Base-by-base conservation (phyloP, 192 early-diverging fungal species). In the Backusella morwellensis region DNA sequence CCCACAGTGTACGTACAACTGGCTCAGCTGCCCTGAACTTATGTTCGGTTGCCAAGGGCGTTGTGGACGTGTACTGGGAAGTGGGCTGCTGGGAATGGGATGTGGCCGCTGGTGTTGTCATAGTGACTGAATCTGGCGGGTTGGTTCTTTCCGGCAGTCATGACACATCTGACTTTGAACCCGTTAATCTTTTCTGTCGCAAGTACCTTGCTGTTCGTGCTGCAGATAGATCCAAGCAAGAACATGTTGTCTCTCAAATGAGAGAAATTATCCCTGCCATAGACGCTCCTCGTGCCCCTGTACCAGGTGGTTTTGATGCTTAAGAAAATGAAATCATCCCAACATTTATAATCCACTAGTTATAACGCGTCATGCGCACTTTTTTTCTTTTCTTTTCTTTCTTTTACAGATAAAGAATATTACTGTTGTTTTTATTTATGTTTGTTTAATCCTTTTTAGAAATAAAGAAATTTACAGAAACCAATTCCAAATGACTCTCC, bases 31-130 rank as follows among this genome's bases (percentile, higher is more conserved):
- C 94, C 0, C 78, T 95, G 29, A 92, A 92, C 68, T 85, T 97
- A 85, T 91, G 92, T 69, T 84, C 88, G 38, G 90, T 96, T 35
- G 95, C 96, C 11, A 90, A 93, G 54, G 97, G 96, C 29, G 85
- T 89, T 15, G 82, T 91, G 7, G 97, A 99, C 77, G 78, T 93
- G 7, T 98, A 96, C 82, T 99, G 95, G 94, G 97, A 99, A 81
- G 87, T 91, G 52, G 97, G 97, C 6, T 86, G 83, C 73, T 90
- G 88, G 88, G 88, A 88, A 40, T 90, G 88, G 88, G 97, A 99
- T 81, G 92, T 98, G 41, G 91, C 92, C 23, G 97, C 96, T 19
- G 95, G 89, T n/a, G 85, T 90, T 4, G 87, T 95, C 17, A 93
- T 99, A 79, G 82, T 97, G 6, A 79, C 82, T 17, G 97, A 99